Evolutionary conservation across 192 early-diverging fungal genomes (phyloP).

Genomic region (Backusella psychrophila): DNA sequence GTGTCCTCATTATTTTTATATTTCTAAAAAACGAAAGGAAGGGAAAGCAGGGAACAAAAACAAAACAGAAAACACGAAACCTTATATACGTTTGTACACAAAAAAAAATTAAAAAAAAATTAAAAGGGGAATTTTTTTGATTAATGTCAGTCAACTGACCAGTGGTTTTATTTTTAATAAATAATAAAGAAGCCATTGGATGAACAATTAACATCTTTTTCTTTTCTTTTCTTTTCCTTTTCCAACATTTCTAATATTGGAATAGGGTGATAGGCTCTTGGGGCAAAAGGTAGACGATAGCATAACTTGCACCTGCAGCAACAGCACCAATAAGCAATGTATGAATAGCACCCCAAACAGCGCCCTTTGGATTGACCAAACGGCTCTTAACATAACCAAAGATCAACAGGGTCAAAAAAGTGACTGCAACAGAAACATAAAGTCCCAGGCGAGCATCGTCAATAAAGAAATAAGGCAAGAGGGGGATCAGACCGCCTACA

Average conservation of each 20-base stretch:
- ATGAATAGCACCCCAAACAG: conserved; percentile 40
- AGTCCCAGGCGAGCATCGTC: conserved; percentile 39
- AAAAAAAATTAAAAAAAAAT: not conserved
- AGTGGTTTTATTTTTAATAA: not conserved
- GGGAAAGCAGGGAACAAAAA: not conserved
- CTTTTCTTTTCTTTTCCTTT: too few relatives aligned
- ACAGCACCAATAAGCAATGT: conserved; percentile 45
- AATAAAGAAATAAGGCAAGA: conserved; percentile 58
- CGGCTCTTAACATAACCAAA: conserved; percentile 60
- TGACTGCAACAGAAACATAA: conserved; percentile 49
- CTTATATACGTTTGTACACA: not conserved
- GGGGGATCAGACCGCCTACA: conserved; percentile 61
- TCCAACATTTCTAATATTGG: not conserved
- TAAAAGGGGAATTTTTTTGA: not conserved
- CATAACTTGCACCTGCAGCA: conserved; percentile 43
- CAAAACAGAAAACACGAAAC: conserved; percentile 4
- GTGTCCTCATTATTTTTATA: not conserved
- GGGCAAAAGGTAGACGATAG: conserved; percentile 24
- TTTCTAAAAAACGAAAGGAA: not conserved
- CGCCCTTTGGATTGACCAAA: conserved; percentile 42
- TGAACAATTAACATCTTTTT: too few relatives aligned
- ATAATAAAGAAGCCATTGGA: too few relatives aligned
- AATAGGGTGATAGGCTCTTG: not conserved
- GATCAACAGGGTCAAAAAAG: conserved; percentile 49
- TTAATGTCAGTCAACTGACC: not conserved